Evolutionary conservation across 257 asterid species (phyloP).

Genomic region (Haberlea rhodopensis): DNA sequence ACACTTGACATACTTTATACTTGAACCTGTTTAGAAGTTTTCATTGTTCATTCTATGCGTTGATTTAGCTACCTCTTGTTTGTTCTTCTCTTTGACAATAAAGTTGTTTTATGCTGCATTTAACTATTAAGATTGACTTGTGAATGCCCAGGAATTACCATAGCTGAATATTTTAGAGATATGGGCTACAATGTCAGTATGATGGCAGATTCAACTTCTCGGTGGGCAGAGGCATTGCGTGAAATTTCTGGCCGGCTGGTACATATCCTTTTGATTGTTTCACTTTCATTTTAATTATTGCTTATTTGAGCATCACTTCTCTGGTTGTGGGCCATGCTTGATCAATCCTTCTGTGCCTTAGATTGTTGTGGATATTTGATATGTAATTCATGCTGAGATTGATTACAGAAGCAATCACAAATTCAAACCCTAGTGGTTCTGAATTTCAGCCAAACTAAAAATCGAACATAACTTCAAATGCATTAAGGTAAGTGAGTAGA

Average conservation of each 20-base stretch:
- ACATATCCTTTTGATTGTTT: conserved; percentile 32
- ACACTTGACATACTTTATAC: neutral
- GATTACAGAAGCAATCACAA: conserved; percentile 10
- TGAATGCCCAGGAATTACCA: conserved; percentile 78
- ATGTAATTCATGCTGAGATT: conserved; percentile 2
- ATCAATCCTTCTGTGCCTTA: conserved; percentile 4
- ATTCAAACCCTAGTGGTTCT: neutral
- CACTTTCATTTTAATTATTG: neutral
- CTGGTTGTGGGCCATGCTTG: conserved; percentile 17
- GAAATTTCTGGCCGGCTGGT: conserved; percentile 99
- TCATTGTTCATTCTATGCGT: conserved; percentile 3
- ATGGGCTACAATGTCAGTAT: conserved; percentile 99
- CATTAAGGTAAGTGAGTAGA: neutral
- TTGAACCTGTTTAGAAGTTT: conserved; percentile 8
- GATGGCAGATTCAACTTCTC: conserved; percentile 99
- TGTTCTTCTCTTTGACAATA: neutral
- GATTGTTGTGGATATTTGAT: conserved; percentile 13
- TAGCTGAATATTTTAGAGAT: conserved; percentile 98
- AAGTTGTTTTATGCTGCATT: conserved; percentile 13
- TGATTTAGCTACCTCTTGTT: neutral
- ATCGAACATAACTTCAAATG: neutral
- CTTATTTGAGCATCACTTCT: conserved; percentile 5
- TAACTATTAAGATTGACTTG: conserved; percentile 20
- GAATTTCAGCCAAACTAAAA: conserved; percentile 14
- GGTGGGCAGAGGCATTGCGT: conserved; percentile 99